A percentile compares a stretch with the other conserved stretches of the same genome.
Evolutionary conservation across 257 asterid species (phyloP).

Genomic region (Solanum pinnatisectum): DNA sequence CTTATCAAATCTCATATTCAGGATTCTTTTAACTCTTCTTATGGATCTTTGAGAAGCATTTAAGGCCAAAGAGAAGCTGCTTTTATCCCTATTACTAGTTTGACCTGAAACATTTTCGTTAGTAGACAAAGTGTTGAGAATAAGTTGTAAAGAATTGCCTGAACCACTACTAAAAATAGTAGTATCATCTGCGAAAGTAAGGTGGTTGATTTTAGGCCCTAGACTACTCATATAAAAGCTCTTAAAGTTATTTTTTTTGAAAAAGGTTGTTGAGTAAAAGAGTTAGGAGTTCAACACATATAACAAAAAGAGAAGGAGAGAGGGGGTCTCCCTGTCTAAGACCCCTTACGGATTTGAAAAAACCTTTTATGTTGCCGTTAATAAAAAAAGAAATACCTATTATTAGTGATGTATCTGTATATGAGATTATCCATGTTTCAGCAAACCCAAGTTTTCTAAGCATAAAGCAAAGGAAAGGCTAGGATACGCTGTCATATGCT

Average conservation of each 20-base stretch:
- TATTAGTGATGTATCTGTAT: not conserved
- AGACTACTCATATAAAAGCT: not conserved
- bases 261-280: not conserved
- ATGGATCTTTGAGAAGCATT: not conserved
- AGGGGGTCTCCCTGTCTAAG: not conserved
- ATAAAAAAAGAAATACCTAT: not conserved
- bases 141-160: not conserved
- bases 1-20: not conserved
- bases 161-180: not conserved
- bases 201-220: not conserved
- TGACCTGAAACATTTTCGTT: not conserved
- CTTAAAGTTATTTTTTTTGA: too few relatives aligned
- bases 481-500: not conserved
- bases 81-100: not conserved
- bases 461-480: not conserved
- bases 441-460: not conserved
- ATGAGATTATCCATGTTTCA: not conserved
- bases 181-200: too few relatives aligned
- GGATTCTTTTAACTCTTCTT: not conserved
- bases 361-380: not conserved
- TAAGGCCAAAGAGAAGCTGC: not conserved
- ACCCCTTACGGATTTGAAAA: too few relatives aligned
- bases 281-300: too few relatives aligned
- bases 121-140: too few relatives aligned
- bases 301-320: not conserved